A percentile compares a stretch with the other conserved stretches of the same genome.
These are phyloP conservation scores for Alternaria arbusti DNA, from an alignment of 2,329 filamentous ascomycete species.

Conservation along the genomic window DNA sequence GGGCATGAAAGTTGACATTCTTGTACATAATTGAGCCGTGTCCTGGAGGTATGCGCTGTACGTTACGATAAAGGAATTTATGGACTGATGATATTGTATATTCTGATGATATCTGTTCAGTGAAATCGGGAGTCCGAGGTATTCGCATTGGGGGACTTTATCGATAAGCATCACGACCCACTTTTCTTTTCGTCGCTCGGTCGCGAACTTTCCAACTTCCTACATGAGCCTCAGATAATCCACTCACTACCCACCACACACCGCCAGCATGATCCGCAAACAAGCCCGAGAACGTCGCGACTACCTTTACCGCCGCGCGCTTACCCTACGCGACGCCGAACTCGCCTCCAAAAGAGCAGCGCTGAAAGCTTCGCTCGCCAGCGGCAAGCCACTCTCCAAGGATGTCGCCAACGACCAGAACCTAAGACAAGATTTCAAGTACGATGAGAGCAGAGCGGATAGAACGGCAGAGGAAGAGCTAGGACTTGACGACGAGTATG, in stretches of 20 bases:
- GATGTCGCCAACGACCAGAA: conserved; percentile 84
- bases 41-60: fast-evolving
- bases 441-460: conserved; percentile 82
- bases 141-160: neutral
- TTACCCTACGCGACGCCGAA: conserved; percentile 80
- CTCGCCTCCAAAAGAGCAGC: conserved; percentile 91
- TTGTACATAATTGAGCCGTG: neutral
- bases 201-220: conserved; percentile 7
- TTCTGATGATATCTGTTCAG: neutral
- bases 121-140: conserved; percentile 9
- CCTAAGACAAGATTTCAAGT: conserved; percentile 87
- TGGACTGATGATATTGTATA: too few relatives aligned
- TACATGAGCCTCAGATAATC: neutral
- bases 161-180: conserved; percentile 15
- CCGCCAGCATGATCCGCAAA: conserved; percentile 40
- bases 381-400: conserved; percentile 83
- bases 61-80: too few relatives aligned
- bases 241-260: neutral
- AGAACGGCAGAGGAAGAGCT: conserved; percentile 71
- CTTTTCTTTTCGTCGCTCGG: conserved; percentile 8
- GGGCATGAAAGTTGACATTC: neutral
- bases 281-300: conserved; percentile 81
- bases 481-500: conserved; percentile 87
- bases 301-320: conserved; percentile 81
- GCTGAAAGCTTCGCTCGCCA: conserved; percentile 83